These are phyloP conservation scores for Pestalotiopsis sp. DNA, from an alignment of 2,329 filamentous ascomycete genomes.

Conservation along the genomic window DNA sequence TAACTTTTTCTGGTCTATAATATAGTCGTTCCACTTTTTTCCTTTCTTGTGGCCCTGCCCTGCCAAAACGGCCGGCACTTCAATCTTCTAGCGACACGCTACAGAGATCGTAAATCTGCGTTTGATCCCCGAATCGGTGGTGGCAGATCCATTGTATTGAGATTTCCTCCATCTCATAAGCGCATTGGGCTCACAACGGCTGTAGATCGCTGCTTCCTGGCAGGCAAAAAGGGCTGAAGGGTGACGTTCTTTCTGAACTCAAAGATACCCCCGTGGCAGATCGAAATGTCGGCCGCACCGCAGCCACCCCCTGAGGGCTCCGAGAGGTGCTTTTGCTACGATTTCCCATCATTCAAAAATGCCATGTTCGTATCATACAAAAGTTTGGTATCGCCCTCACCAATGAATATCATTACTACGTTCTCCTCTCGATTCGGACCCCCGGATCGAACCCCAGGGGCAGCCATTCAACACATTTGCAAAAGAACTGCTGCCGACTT, in stretches of 20 bases:
- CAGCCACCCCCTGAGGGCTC: not conserved
- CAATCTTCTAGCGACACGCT: not conserved
- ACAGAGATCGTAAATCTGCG: not conserved
- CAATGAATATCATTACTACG: too few relatives aligned
- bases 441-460: too few relatives aligned
- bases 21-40: not conserved
- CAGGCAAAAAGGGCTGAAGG: too few relatives aligned
- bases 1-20: not conserved
- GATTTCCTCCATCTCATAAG: not conserved
- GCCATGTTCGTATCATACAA: not conserved
- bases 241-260: not conserved
- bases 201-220: not conserved
- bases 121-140: not conserved
- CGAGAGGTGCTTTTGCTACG: not conserved
- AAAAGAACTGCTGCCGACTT: too few relatives aligned
- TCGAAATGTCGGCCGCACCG: not conserved
- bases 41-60: not conserved
- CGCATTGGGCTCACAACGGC: not conserved
- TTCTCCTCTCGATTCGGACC: too few relatives aligned
- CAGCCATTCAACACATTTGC: too few relatives aligned
- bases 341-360: not conserved
- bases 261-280: not conserved
- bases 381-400: not conserved
- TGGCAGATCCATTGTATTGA: not conserved
- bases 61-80: not conserved